Conservation (phyloP, 164 flowering plant genomes). For the Aristolochia contorta region DNA sequence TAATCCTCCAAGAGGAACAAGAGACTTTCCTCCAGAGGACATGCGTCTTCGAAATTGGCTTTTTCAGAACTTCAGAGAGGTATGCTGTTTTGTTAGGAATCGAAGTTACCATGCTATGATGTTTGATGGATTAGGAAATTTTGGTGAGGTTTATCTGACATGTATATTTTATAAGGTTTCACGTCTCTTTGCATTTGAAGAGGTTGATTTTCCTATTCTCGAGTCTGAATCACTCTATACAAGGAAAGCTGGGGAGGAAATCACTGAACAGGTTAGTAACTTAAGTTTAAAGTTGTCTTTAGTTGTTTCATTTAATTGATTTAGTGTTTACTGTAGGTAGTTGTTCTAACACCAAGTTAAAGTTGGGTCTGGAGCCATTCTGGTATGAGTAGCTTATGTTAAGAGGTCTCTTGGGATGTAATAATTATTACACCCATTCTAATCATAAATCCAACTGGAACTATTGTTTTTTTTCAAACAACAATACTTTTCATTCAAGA, state of each 20-base stretch:
- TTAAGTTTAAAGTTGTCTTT: too few relatives aligned
- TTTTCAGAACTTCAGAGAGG: conserved; percentile 74
- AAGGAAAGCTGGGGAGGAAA: conserved; percentile 97
- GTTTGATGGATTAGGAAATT: background rate
- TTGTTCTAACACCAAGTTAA: too few relatives aligned
- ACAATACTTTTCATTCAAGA: too few relatives aligned
- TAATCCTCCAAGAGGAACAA: conserved; percentile 90
- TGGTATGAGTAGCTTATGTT: too few relatives aligned
- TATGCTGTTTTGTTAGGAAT: conserved; percentile 5
- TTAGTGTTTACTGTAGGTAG: too few relatives aligned
- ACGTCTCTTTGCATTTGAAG: conserved; percentile 70
- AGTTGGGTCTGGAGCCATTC: too few relatives aligned
- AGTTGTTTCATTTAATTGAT: too few relatives aligned
- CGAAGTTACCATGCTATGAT: too few relatives aligned
- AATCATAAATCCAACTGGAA: too few relatives aligned
- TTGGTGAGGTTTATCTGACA: background rate
- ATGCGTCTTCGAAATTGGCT: conserved; percentile 97
- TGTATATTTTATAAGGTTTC: conserved; percentile 41
- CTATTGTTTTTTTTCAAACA: too few relatives aligned
- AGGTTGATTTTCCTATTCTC: conserved; percentile 87
- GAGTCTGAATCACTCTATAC: conserved; percentile 81
- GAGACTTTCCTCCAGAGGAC: conserved; percentile 95
- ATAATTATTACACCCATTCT: too few relatives aligned
- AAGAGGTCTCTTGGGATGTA: too few relatives aligned
- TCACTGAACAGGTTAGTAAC: conserved; percentile 59